Conservation (phyloP, 192 early-diverging fungal species). For the Polychytrium aggregatum region DNA sequence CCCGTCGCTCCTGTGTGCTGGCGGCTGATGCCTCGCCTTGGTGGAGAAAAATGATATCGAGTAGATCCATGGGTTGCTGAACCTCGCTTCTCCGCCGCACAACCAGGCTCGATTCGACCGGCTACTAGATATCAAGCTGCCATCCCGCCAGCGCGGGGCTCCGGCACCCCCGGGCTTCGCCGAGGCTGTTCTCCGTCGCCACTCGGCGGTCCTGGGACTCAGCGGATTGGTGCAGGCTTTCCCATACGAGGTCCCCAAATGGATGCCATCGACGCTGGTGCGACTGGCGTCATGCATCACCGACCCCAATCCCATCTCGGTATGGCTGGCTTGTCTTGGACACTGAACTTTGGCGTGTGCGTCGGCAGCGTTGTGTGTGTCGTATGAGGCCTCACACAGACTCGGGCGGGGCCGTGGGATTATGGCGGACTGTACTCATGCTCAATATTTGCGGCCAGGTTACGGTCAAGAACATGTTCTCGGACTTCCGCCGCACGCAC, state of each 20-base stretch:
- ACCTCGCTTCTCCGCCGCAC: too few species aligned
- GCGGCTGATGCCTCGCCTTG: background rate
- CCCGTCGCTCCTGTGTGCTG: too few species aligned
- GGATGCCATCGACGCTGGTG: conserved; percentile 81
- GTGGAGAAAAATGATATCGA: too few species aligned
- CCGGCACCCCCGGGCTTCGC: background rate
- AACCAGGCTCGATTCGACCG: too few species aligned
- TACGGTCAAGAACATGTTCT: conserved; percentile 76
- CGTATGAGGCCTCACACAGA: too few species aligned
- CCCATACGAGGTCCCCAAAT: conserved; percentile 85
- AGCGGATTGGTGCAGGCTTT: conserved; percentile 78
- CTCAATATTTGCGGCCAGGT: conserved; percentile 22
- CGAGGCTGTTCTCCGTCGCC: conserved; percentile 62
- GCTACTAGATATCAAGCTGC: background rate
- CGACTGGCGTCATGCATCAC: conserved; percentile 62
- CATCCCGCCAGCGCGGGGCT: background rate
- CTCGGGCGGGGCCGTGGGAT: too few species aligned
- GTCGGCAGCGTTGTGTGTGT: too few species aligned
- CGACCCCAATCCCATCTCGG: conserved; percentile 75
- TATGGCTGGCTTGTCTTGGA: conserved; percentile 13
- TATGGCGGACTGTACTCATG: too few species aligned
- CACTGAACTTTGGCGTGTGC: too few species aligned
- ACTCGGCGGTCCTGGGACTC: conserved; percentile 86
- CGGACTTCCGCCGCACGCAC: conserved; percentile 90
- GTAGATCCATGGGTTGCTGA: too few species aligned